Evolutionary conservation across 2,329 filamentous ascomycete genomes (phyloP), one percentile per base, ranked within the genome.

Genomic region (Nothopassalora personata): DNA sequence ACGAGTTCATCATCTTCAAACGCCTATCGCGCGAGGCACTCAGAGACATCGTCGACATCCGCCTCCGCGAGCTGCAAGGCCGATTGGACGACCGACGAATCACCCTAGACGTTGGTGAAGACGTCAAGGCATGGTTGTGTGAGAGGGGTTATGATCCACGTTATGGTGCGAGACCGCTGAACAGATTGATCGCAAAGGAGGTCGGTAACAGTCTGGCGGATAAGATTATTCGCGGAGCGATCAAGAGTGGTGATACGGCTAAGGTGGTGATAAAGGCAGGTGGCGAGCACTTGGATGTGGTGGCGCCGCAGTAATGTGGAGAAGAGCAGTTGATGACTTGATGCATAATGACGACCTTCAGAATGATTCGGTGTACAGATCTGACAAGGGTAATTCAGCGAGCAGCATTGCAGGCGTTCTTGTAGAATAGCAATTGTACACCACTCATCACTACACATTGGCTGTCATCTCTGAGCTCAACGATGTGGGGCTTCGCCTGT

Each of bases 1-100:
- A 97, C 74, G 93, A 95, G 61, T 97, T 97, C 77, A 97, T 97
- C 73, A 79, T 97, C 70, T 97, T 97, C 81, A 93, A 92, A 76
- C 85, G 93, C 8, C 83, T 97, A 1, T 90, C 90, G 0, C 82
- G 82, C 31, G 79, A 81, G 18, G 92, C 93, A 15, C 82, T 97
- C 58, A 83, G 91, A 31, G 92, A 96, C 70, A 97, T 97, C 64
- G 91, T 97, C 52, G 91, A 97, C 70, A 97, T 97, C 64, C 85
- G 94, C 33, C 80, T 97, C 51, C 83, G 81, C 61, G 94, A 97
- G 76, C 80, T 97, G 7, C 92, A 97, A 74, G 77, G 78, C 54
- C 85, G 91, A 45, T 84, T 97, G 1, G 87, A 94, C 63, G 92
- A 97, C 68, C 85, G 91, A 53, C 85, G 94, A 56, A 96, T 97